Evolutionary conservation across 345 rosid genomes (phyloP).

Genomic region (Gossypium mustelinum): DNA sequence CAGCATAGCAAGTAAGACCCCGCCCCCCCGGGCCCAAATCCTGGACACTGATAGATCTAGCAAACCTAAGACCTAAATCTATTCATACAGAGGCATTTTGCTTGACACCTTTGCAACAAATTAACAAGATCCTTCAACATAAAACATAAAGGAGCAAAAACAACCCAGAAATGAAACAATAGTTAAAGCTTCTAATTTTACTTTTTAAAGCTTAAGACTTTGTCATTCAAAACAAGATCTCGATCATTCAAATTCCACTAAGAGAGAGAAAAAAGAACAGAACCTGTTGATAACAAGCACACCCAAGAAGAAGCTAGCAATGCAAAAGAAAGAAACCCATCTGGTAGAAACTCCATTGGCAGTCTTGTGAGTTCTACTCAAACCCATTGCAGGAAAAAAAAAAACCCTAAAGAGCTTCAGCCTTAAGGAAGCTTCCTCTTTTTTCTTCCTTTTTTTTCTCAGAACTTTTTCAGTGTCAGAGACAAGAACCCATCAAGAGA

Average conservation of each 20-base stretch:
- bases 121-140: conserved; percentile 6
- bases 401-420: conserved; percentile 21
- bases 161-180: background rate
- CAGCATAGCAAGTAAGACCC: background rate
- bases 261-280: conserved; percentile 7
- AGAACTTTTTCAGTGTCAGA: conserved; percentile 14
- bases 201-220: background rate
- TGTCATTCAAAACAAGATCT: conserved; percentile 38
- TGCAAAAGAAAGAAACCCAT: conserved; percentile 65
- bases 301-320: conserved; percentile 69
- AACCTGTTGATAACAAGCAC: conserved; percentile 71
- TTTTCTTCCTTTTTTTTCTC: background rate
- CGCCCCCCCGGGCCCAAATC: background rate
- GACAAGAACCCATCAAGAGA: conserved; percentile 20
- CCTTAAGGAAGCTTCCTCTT: conserved; percentile 29
- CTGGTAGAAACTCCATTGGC: conserved; percentile 58
- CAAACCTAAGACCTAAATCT: conserved; percentile 16
- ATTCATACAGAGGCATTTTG: conserved; percentile 15
- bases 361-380: conserved; percentile 54
- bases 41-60: conserved; percentile 4
- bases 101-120: conserved; percentile 13
- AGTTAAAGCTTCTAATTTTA: background rate
- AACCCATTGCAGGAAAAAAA: conserved; percentile 37
- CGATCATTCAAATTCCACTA: conserved; percentile 9
- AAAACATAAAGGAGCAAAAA: background rate